phyloP scores from a whole-genome alignment of 2,329 filamentous ascomycete genomes.

The Trichoderma aggressivum region DNA sequence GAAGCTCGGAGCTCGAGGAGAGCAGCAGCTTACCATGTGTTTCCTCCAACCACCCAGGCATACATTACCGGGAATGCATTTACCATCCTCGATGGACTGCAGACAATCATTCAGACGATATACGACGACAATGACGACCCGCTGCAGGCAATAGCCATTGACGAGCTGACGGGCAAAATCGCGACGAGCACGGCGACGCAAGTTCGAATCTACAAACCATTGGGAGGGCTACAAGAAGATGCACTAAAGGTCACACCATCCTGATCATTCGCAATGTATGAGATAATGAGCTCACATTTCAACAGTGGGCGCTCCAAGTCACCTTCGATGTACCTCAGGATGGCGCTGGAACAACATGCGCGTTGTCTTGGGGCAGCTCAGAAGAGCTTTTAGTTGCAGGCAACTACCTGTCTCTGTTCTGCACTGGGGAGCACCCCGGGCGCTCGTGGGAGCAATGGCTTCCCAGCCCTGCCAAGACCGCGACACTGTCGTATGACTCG shows the following conservation, averaged over 20 bases:
- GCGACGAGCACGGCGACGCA: conserved; percentile 65
- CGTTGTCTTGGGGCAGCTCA: conserved; percentile 79
- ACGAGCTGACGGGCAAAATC: conserved; percentile 81
- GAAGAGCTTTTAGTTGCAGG: conserved; percentile 83
- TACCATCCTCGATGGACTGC: conserved; percentile 72
- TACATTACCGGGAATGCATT: conserved; percentile 90
- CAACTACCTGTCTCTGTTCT: conserved; percentile 66
- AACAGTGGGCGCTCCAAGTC: conserved; percentile 62
- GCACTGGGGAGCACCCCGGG: conserved; percentile 45
- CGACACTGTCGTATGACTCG: conserved; percentile 80
- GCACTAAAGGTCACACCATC: conserved; percentile 61
- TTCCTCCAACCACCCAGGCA: conserved; percentile 47
- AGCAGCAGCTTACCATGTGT: neutral
- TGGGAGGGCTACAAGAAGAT: conserved; percentile 61
- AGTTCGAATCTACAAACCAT: conserved; percentile 76
- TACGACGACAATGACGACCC: conserved; percentile 73
- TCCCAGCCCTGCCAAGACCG: conserved; percentile 69
- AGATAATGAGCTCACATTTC: conserved; percentile 23
- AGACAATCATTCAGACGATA: conserved; percentile 80
- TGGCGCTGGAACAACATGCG: conserved; percentile 36
- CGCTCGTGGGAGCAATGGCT: conserved; percentile 72
- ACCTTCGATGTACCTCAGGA: conserved; percentile 47
- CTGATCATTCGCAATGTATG: neutral
- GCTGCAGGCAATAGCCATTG: conserved; percentile 74
- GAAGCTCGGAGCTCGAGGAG: neutral